Base-by-base conservation (phyloP, 495 filamentous ascomycete genomes). In the Amorphotheca resinae region DNA sequence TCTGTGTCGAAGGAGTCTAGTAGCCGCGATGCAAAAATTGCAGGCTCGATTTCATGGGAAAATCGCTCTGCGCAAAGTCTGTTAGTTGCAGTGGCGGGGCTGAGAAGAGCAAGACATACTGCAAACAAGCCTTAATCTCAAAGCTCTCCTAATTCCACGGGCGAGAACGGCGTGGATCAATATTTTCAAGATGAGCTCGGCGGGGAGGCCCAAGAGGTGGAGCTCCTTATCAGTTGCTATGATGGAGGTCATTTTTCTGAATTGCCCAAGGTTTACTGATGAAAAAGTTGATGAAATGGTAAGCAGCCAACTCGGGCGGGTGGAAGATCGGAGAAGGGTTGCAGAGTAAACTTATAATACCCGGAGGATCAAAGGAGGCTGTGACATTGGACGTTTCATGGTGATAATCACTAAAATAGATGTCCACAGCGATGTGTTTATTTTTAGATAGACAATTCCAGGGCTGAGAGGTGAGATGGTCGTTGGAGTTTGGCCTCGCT, bases 121-220 rank as follows among this genome's bases (percentile, higher is more conserved):
- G 35, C 46, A 49, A n/a, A 49, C 46, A 18, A 49, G 46, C 23
- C 46, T 39, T 23, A 49, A 22, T 35, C 46, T 44, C 21, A 49
- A 28, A n/a, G 22, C 41, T 40, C 45, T 39, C 21, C 33, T 48
- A 14, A 45, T 8, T 7, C 41, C 30, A 21, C 50, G 38, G 15
- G 31, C 35, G 8, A 52, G 26, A 22, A 49, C 39, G 16, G 45
- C 37, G 21, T 42, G 20, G 28, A 45, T 2, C 33, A 52, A 38
- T 9, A 52, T 49, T 18, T 41, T 37, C 9, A 26, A 17, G 32
- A 52, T 18, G 35, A 52, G 33, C 20, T 52, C 50, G 12, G 22
- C 9, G 4, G 50, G 50, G 16, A 52, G 36, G 21, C 50, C 51
- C 23, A 50, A 16, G 23, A 42, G 28, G n/a, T n/a, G n/a, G n/a